Conservation (phyloP, 257 asterid genomes). For the Fraxinus excelsior region DNA sequence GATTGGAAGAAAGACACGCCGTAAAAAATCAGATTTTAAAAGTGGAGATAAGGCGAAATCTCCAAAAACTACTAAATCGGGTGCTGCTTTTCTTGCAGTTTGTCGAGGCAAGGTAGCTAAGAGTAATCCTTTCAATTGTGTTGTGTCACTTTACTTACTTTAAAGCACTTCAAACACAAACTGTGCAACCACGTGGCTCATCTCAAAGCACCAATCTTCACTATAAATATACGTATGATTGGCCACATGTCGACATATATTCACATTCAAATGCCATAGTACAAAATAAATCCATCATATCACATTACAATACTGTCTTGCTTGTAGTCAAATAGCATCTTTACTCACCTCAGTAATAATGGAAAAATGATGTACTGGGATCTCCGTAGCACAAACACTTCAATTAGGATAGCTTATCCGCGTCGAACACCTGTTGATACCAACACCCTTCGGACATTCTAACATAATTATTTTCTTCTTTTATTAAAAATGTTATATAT, state of each 20-base stretch:
- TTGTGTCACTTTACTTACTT: background rate
- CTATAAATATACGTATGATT: background rate
- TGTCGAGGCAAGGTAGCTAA: conserved; percentile 92
- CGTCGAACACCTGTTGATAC: too few species aligned
- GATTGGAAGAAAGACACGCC: conserved; percentile 56
- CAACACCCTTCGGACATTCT: too few species aligned
- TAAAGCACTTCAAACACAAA: background rate
- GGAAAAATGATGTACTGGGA: background rate
- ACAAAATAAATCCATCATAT: background rate
- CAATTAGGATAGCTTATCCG: too few species aligned
- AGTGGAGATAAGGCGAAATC: conserved; percentile 36
- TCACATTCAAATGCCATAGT: background rate
- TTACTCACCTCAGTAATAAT: background rate
- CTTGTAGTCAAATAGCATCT: background rate
- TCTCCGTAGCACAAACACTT: too few species aligned
- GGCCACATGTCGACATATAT: background rate
- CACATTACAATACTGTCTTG: background rate
- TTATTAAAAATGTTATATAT: too few species aligned
- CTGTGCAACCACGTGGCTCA: background rate
- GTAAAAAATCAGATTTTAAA: conserved; percentile 54
- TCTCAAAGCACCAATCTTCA: background rate
- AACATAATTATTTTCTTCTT: too few species aligned
- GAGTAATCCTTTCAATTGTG: conserved; percentile 1
- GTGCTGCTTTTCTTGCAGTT: conserved; percentile 96
- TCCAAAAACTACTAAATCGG: conserved; percentile 46